Evolutionary conservation across 495 filamentous ascomycete genomes (phyloP), one percentile per base, ranked within the genome.

Genomic region (Penicillium soppii): DNA sequence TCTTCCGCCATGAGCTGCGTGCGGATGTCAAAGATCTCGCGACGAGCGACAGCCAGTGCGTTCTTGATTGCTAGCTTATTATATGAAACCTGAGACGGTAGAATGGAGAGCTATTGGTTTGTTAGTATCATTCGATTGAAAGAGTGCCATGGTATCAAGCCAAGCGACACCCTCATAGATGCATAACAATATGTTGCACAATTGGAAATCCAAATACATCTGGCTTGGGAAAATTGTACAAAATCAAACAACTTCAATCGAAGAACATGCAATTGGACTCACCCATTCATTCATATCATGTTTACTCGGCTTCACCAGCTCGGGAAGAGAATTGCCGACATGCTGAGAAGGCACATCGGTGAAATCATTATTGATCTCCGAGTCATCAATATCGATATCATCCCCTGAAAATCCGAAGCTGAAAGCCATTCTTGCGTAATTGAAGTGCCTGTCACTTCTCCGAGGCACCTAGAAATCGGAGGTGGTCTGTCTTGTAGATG

Each of bases 1-100:
- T 89, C 88, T 70, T 97, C 91, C 32, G 89, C 89, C 88, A 96
- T 95, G 25, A 97, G 77, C 71, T 98, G 94, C 35, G 95, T 83
- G 20, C 89, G 85, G 41, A 96, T 89, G 65, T 98, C 94, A 78
- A 92, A 96, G 46, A 96, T 80, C 58, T 96, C 92, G 12, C 94
- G 84, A 21, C 91, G 87, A 4, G 89, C 90, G 21, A 98, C 72
- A 20, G 70, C 77, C 35, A 80, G 68, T 19, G 55, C 75, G 70
- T 47, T 49, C 5, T 40, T 73, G 32, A 91, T 75, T 13, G 69
- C 58, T 22, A 91, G 71, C 20, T 73, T 74, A 64, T 80, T 80
- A 69, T 87, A 95, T 52, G 84, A 87, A 40, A 96, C 81, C 69
- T 87, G 87, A 33, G 87, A 89, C 5, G 91, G 91, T 15, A 95